Percentiles rank a stretch among this genome's conserved stretches.
Conservation (phyloP, 1,284 basidiomycete species). For the Puccinia horiana region DNA sequence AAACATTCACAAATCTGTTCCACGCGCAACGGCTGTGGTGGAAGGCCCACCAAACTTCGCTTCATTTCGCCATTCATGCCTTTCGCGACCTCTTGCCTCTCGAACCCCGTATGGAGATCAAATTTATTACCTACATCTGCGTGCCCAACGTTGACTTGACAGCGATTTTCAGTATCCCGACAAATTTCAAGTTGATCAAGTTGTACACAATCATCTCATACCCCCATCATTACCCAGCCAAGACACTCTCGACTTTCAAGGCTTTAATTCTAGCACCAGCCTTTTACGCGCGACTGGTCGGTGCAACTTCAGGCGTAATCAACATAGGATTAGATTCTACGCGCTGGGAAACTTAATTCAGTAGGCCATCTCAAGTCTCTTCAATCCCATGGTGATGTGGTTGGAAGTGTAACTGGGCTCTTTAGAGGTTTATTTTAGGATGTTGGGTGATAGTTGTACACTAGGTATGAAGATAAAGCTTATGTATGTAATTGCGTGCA, state of each 20-base stretch:
- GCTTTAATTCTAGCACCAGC: slow-evolving; percentile 17
- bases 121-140: slow-evolving; percentile 18
- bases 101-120: slow-evolving; percentile 21
- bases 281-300: slow-evolving; percentile 11
- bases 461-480: too few species aligned
- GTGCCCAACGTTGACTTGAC: slow-evolving; percentile 26
- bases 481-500: too few species aligned
- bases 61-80: slow-evolving; percentile 10
- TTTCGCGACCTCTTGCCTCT: slow-evolving; percentile 17
- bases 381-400: too few species aligned
- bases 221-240: slow-evolving; percentile 20
- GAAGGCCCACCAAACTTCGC: slow-evolving; percentile 34
- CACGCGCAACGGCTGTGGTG: slow-evolving; percentile 19
- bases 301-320: background rate
- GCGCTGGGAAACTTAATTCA: slow-evolving; percentile 16
- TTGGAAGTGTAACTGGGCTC: too few species aligned
- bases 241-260: background rate
- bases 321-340: slow-evolving; percentile 35
- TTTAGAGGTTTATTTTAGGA: too few species aligned
- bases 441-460: too few species aligned
- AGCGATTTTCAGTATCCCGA: slow-evolving; percentile 12
- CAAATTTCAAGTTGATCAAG: slow-evolving; percentile 34
- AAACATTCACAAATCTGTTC: background rate
- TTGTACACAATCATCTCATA: slow-evolving; percentile 16
- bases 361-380: background rate